Conservation (phyloP, 2,329 filamentous ascomycete species). For the Claviceps maximensis region DNA sequence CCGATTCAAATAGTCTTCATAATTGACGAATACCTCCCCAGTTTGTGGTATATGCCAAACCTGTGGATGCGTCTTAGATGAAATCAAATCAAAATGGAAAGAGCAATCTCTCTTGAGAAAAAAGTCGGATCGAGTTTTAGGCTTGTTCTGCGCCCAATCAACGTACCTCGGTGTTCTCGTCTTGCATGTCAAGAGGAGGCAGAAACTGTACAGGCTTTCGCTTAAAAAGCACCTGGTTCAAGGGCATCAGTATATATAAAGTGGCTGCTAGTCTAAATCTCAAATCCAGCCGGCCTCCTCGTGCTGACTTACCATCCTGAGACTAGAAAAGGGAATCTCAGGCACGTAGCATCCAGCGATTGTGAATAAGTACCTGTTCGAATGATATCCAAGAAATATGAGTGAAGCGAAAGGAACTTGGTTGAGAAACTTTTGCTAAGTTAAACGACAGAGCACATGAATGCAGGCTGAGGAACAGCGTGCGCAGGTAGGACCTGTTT, state of each 20-base stretch:
- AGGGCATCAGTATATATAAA: conserved; percentile 5
- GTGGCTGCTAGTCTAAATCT: background rate
- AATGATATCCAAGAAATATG: background rate
- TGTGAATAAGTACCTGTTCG: background rate
- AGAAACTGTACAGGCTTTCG: conserved; percentile 84
- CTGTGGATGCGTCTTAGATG: conserved; percentile 30
- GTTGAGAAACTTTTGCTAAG: background rate
- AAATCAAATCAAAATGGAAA: too few species aligned
- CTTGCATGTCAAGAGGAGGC: conserved; percentile 55
- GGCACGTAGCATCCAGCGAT: conserved; percentile 1
- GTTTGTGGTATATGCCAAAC: conserved; percentile 88
- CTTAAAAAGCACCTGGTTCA: conserved; percentile 75
- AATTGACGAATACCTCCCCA: conserved; percentile 76
- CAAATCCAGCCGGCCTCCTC: background rate
- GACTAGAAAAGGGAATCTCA: background rate
- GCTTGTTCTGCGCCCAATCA: background rate
- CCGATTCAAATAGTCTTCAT: conserved; percentile 79
- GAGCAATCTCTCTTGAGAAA: background rate
- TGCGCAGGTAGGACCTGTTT: background rate
- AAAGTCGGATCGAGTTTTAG: background rate
- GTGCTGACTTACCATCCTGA: conserved; percentile 7
- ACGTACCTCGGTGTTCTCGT: conserved; percentile 72
- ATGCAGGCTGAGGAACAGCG: background rate
- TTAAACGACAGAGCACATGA: background rate
- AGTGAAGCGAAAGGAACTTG: background rate